These are phyloP conservation scores for Cercospora janseana DNA, from an alignment of 2,329 filamentous ascomycete genomes.

Conservation along the genomic window DNA sequence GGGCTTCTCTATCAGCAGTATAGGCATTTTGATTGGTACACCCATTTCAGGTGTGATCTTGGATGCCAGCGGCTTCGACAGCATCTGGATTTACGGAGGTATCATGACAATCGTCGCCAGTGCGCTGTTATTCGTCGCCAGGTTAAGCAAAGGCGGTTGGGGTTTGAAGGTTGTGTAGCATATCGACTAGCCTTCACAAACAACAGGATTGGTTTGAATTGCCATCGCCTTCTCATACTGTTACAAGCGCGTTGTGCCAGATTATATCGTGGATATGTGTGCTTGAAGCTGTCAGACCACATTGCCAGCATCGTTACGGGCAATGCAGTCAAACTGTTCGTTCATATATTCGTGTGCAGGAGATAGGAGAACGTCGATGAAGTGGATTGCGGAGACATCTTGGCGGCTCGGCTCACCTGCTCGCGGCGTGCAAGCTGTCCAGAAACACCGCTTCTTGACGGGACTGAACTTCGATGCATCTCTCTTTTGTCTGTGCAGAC, in stretches of 20 bases:
- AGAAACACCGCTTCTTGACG: slow-evolving; percentile 1
- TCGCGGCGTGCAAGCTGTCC: slow-evolving; percentile 13
- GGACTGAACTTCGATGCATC: neutral
- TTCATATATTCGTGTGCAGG: too few species aligned
- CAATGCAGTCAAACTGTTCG: too few species aligned
- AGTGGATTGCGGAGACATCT: too few species aligned
- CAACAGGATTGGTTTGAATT: too few species aligned
- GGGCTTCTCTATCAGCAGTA: slow-evolving; percentile 51
- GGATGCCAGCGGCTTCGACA: slow-evolving; percentile 43
- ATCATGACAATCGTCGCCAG: slow-evolving; percentile 32
- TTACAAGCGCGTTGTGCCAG: too few species aligned
- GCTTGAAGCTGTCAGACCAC: too few species aligned
- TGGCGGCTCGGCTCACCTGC: slow-evolving; percentile 7
- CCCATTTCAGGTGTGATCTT: slow-evolving; percentile 59
- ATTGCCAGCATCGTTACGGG: too few species aligned
- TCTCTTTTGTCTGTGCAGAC: neutral
- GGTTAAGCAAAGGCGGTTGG: slow-evolving; percentile 33
- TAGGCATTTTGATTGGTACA: slow-evolving; percentile 54
- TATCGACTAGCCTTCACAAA: slow-evolving; percentile 9
- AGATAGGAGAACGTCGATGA: too few species aligned
- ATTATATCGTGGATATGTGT: too few species aligned
- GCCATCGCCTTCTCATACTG: too few species aligned
- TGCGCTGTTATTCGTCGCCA: slow-evolving; percentile 26
- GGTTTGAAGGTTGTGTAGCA: slow-evolving; percentile 21
- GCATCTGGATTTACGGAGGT: slow-evolving; percentile 48